Conservation (phyloP, 495 filamentous ascomycete genomes). For the Aspergillus avenaceus region DNA sequence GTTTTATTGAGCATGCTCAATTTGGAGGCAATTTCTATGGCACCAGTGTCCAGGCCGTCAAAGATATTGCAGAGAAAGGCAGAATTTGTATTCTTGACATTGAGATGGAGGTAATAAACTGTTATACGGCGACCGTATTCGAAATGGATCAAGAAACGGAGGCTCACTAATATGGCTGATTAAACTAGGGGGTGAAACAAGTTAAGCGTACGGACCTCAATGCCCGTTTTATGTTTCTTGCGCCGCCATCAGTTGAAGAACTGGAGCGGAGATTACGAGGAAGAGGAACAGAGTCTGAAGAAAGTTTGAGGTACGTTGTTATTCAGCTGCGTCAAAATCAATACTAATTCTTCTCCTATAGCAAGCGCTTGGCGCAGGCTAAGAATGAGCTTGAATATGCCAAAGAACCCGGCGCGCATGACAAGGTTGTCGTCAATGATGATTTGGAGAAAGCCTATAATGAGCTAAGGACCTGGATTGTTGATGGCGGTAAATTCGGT, state of each 20-base stretch:
- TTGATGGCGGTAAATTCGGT: slow-evolving; percentile 44
- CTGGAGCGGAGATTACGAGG: slow-evolving; percentile 74
- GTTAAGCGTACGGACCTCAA: slow-evolving; percentile 72
- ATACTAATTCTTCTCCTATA: not conserved
- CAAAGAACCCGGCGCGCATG: slow-evolving; percentile 68
- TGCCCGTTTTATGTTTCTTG: slow-evolving; percentile 81
- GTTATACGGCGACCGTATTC: slow-evolving; percentile 68
- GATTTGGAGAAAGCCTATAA: slow-evolving; percentile 78
- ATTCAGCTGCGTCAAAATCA: not conserved
- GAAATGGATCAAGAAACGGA: not conserved
- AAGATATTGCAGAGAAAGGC: slow-evolving; percentile 60
- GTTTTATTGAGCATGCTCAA: slow-evolving; percentile 84
- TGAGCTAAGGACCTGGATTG: slow-evolving; percentile 67
- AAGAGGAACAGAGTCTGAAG: slow-evolving; percentile 81
- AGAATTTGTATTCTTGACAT: slow-evolving; percentile 61
- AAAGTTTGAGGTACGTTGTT: slow-evolving; percentile 47
- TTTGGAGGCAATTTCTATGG: slow-evolving; percentile 91
- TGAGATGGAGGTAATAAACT: slow-evolving; percentile 73
- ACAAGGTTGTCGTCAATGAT: slow-evolving; percentile 86
- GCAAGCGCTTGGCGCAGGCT: slow-evolving; percentile 72
- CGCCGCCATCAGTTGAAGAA: slow-evolving; percentile 69
- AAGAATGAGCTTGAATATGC: slow-evolving; percentile 78
- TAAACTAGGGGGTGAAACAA: slow-evolving; percentile 83
- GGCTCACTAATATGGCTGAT: slow-evolving; percentile 27
- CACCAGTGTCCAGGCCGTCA: slow-evolving; percentile 72